Percentiles rank a stretch among this genome's conserved stretches.
phyloP scores from a whole-genome alignment of 495 filamentous ascomycete genomes.

The Penicillium psychrofluorescens region DNA sequence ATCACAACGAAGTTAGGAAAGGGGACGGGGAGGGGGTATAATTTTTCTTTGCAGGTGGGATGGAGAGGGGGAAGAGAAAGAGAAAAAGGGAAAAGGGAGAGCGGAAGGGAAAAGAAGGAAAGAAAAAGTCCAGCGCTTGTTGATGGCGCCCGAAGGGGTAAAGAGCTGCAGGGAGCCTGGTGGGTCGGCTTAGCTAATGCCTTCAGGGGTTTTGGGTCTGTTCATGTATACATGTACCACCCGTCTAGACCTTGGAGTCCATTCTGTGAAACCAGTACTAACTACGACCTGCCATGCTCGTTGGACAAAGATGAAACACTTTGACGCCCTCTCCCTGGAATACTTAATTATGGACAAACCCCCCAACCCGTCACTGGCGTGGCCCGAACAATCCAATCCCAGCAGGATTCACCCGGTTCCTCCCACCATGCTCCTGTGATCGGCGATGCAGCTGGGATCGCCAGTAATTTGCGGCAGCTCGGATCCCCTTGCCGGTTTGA shows the following conservation, averaged over 20 bases:
- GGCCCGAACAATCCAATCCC: neutral
- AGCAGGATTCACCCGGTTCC: neutral
- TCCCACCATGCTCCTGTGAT: conserved; percentile 15
- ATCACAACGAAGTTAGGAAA: conserved; percentile 36
- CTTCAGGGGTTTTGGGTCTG: neutral
- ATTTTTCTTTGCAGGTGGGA: conserved; percentile 12
- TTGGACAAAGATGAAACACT: no score
- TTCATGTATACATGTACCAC: no score
- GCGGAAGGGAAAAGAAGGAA: conserved; percentile 23
- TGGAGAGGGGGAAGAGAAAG: conserved; percentile 12
- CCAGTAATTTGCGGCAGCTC: conserved; percentile 17
- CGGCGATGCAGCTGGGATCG: conserved; percentile 14
- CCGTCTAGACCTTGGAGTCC: no score
- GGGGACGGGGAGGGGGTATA: conserved; percentile 11
- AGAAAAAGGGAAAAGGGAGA: conserved; percentile 22
- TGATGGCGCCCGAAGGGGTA: conserved; percentile 25
- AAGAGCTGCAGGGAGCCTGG: conserved; percentile 37
- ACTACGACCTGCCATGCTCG: no score
- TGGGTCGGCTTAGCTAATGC: conserved; percentile 6
- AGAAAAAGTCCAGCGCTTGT: conserved; percentile 17
- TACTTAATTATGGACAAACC: no score
- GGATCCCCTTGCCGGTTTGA: conserved; percentile 10
- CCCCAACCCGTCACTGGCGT: no score
- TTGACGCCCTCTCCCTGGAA: no score
- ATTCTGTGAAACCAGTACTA: no score